Evolutionary conservation across 352 stramenopile genomes (phyloP).

Genomic region (Globisporangium polare): DNA sequence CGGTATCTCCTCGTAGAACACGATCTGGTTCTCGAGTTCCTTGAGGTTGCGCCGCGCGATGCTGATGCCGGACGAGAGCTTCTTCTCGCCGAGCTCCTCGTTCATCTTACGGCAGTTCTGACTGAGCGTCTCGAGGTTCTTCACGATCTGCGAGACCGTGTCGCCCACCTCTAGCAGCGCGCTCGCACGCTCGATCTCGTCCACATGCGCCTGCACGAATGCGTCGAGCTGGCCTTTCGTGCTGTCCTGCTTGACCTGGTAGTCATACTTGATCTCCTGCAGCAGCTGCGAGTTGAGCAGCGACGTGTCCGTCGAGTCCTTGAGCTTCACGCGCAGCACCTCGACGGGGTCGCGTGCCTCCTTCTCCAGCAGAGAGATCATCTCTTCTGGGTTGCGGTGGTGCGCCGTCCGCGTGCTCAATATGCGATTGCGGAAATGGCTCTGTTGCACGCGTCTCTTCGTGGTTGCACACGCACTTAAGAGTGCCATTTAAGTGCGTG

Average conservation of each 20-base stretch:
- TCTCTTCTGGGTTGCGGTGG: slow-evolving; percentile 6
- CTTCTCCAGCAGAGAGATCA: slow-evolving; percentile 84
- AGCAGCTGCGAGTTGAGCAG: slow-evolving; percentile 82
- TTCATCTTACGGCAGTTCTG: slow-evolving; percentile 77
- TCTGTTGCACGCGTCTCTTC: neutral
- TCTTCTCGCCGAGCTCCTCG: slow-evolving; percentile 79
- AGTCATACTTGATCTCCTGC: slow-evolving; percentile 84
- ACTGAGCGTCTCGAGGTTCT: slow-evolving; percentile 49
- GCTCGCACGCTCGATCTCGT: slow-evolving; percentile 82
- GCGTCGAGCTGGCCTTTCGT: slow-evolving; percentile 68
- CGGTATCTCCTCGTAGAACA: slow-evolving; percentile 79
- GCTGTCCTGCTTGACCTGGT: slow-evolving; percentile 64
- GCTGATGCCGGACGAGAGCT: slow-evolving; percentile 71
- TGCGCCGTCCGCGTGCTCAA: neutral
- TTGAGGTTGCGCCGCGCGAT: slow-evolving; percentile 78
- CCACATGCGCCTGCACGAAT: slow-evolving; percentile 74
- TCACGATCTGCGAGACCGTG: slow-evolving; percentile 59
- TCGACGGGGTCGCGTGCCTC: slow-evolving; percentile 80
- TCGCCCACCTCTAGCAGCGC: slow-evolving; percentile 63
- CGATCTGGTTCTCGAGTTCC: slow-evolving; percentile 76
- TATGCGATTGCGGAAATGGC: neutral
- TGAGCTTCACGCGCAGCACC: slow-evolving; percentile 76
- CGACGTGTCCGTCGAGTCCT: slow-evolving; percentile 77
- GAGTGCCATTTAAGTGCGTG: neutral
- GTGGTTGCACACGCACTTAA: neutral